These are phyloP conservation scores for Rubia tinctorum DNA, from an alignment of 305 asterid species.

Conservation along the genomic window DNA sequence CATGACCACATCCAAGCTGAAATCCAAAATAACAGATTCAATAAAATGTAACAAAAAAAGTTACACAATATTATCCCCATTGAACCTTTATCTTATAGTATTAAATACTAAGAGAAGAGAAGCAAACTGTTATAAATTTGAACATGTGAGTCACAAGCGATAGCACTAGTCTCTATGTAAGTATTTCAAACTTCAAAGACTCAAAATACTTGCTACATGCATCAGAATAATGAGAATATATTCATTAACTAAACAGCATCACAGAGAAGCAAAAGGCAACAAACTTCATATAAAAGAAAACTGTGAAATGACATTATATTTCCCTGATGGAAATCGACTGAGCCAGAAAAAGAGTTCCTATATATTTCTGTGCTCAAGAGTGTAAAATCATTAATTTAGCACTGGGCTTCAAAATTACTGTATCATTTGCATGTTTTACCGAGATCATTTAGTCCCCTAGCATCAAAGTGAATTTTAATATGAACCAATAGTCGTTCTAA, in stretches of 20 bases:
- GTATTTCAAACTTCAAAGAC: too few relatives aligned
- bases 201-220: too few relatives aligned
- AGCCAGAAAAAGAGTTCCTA: background rate
- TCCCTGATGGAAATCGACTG: background rate
- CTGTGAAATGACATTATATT: background rate
- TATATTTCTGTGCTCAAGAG: background rate
- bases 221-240: too few relatives aligned
- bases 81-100: background rate
- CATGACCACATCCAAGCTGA: conserved; percentile 10
- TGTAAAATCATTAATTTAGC: background rate
- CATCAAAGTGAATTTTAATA: background rate
- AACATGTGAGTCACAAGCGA: background rate
- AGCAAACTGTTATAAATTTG: background rate
- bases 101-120: background rate
- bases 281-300: background rate
- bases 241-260: background rate
- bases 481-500: too few relatives aligned
- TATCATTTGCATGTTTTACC: background rate
- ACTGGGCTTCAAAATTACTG: too few relatives aligned
- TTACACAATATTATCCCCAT: background rate
- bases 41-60: background rate
- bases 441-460: background rate
- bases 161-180: background rate
- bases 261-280: background rate
- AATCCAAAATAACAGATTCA: background rate